Evolutionary conservation across 2,329 filamentous ascomycete species (phyloP), one percentile per base, ranked within the genome.

Genomic region (Colletotrichum lindemuthianum): DNA sequence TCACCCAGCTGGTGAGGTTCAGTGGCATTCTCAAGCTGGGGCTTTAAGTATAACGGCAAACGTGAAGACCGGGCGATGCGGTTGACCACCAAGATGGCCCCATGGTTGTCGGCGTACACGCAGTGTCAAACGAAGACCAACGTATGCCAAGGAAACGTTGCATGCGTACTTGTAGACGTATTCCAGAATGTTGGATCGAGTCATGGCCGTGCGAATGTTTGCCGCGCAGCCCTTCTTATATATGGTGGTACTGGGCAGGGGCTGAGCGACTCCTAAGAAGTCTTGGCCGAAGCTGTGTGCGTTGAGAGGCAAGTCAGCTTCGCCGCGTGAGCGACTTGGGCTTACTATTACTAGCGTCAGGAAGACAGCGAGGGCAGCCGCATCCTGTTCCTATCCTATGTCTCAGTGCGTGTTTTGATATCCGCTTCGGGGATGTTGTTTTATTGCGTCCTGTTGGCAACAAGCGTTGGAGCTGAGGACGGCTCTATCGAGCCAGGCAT

Each of bases 401-500:
- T 41, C 57, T 65, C 44, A n/a, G n/a, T 33, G 16, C n/a, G 34
- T 51, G 45, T 60, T 56, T 56, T 58, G 53, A 50, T 65, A 41
- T 7, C 51, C 39, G 12, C 24, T 16, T 10, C 8, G 43, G n/a
- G 45, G n/a, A 41, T 11, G 13, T 16, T 36, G 36, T 40, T n/a
- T 56, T 12, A 24, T 56, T 60, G 51, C 56, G 50, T 15, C 39
- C 11, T 11, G 13, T 10, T 12, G 7, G 39, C 12, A n/a, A n/a
- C 45, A 13, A 36, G 47, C n/a, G 47, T 24, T 48, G 41, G 34
- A 43, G 43, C 33, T 55, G 56, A 50, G 9, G 33, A 33, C 54
- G 33, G 43, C 56, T 59, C 24, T 37, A 33, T 60, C n/a, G 15
- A 40, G 13, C 34, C 16, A 15, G 33, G 34, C 34, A 45, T 13